phyloP scores from a whole-genome alignment of 257 asterid genomes.

The Scutellaria galericulata region DNA sequence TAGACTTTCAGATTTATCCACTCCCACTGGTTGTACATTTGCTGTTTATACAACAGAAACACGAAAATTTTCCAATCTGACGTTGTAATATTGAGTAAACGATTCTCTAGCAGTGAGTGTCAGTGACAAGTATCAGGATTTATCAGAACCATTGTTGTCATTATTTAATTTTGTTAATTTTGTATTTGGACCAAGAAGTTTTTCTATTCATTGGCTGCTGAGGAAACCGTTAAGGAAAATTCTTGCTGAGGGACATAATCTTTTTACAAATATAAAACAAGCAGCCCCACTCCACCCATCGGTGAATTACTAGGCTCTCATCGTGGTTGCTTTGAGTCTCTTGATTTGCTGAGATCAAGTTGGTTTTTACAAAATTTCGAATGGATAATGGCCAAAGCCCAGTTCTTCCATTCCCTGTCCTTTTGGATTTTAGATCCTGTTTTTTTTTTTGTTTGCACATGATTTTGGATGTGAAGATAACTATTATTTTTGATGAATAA shows the following conservation, averaged over 20 bases:
- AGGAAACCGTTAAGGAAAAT: not conserved
- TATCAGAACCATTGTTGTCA: conserved; percentile 8
- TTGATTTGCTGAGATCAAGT: not conserved
- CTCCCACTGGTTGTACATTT: conserved; percentile 1
- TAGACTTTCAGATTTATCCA: conserved; percentile 4
- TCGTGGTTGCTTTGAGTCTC: not conserved
- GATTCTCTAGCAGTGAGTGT: not conserved
- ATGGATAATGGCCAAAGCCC: not conserved
- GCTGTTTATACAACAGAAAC: conserved; percentile 1
- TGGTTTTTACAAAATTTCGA: not conserved
- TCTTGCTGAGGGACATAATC: not conserved
- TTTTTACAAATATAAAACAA: not conserved
- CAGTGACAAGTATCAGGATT: not conserved
- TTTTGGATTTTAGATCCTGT: too few relatives aligned
- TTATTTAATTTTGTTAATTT: not conserved
- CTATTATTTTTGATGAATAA: not conserved
- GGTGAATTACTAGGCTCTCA: too few relatives aligned
- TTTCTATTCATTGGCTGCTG: not conserved
- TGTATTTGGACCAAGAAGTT: not conserved
- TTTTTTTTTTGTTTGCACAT: not conserved
- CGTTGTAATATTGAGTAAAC: not conserved
- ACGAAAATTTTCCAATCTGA: not conserved
- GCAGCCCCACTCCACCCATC: not conserved
- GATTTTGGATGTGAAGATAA: conserved; percentile 6
- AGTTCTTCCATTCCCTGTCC: not conserved